Base-by-base conservation (phyloP, 2,329 filamentous ascomycete genomes). In the Scytalidium lignicola region DNA sequence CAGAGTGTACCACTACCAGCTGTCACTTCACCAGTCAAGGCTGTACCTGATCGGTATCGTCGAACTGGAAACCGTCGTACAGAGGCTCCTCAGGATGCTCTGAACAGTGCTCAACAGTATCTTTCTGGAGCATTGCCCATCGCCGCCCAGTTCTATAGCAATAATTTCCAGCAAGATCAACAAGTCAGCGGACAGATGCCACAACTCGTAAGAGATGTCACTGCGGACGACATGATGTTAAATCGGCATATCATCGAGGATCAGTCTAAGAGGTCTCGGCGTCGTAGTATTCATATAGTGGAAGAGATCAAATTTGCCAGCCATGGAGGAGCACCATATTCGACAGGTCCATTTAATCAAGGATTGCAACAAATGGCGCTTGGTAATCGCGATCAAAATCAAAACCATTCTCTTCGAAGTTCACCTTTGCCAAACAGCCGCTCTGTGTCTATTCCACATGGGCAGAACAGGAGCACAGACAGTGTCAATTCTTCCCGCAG, bases 1-100 rank as follows among this genome's bases (percentile, higher is more conserved):
- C 69, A 75, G 58, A 62, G 85, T 70, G 67, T 71, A 22, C 56
- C 71, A n/a, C 15, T 37, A 37, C 72, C 77, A 46, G 42, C 46
- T n/a, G 32, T 51, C 15, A 51, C 56, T 6, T 76, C 83, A 40
- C 73, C 76, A 3, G 68, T 74, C 42, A 90, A 90, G 61, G 74
- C 83, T 19, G 83, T 87, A 1, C 88, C 89, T 1, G 90, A 96
- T 65, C 82, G 92, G 51, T 96, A 96, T 65, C 80, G 90, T 59
- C 85, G 90, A 45, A 67, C 76, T 51, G 75, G 75, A 48, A 74
- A 78, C 50, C 78, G 79, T 56, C 74, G 79, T 52, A 51, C 57
- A 12, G 72, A 62, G 59, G 68, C 58, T 59, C 62, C 53, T 64
- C 54, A 19, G 19, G 52, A 52, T 42, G 58, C 26, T 42, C 55